Conservation (phyloP, 176 grass and related monocot genomes). For the Eragrostis nindensis region DNA sequence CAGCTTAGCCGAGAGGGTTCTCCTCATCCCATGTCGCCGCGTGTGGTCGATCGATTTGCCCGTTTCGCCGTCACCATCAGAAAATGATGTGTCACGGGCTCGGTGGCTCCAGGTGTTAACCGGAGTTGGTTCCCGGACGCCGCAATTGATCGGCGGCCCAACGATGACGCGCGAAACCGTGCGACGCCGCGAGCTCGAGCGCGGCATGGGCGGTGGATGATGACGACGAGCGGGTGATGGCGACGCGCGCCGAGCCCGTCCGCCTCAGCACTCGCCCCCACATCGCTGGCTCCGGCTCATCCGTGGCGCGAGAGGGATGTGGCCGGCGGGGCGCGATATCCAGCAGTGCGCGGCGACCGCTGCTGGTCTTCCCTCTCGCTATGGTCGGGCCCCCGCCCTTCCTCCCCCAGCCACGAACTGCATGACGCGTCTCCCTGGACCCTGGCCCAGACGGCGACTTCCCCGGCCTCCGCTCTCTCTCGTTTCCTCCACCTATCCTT, state of each 20-base stretch:
- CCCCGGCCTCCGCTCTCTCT: neutral
- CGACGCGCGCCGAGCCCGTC: constrained; percentile 1
- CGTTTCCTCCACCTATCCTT: neutral
- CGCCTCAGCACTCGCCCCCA: no score
- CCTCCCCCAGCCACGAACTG: neutral
- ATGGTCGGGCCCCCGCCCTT: no score
- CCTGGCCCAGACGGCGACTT: constrained; percentile 8
- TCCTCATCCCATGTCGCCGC: no score
- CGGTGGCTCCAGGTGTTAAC: no score
- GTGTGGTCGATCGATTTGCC: no score
- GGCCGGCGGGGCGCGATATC: neutral
- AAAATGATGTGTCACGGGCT: no score
- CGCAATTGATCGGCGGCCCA: neutral
- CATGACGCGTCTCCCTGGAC: neutral
- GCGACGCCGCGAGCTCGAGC: neutral
- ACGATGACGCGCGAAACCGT: neutral
- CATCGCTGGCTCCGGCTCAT: neutral
- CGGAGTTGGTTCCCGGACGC: neutral
- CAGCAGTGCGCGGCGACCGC: neutral
- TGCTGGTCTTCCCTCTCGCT: neutral
- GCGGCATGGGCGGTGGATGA: neutral
- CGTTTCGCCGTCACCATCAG: no score
- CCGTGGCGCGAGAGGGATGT: neutral
- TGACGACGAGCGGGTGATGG: neutral
- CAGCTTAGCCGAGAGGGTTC: no score